phyloP scores from a whole-genome alignment of 257 asterid genomes.

The Fraxinus anomala region DNA sequence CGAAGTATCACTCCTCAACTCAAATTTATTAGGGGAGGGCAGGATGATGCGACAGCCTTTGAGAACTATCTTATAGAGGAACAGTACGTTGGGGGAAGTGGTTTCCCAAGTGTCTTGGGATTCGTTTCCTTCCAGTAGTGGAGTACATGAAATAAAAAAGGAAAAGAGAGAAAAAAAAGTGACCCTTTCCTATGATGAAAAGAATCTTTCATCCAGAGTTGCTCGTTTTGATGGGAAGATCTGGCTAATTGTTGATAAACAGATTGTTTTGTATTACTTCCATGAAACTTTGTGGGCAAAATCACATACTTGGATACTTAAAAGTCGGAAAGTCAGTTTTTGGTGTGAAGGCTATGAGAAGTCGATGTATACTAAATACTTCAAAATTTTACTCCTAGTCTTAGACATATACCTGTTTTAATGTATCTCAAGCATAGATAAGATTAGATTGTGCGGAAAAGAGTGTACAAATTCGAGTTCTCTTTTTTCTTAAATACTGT shows the following conservation, averaged over 20 bases:
- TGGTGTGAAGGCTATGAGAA: not conserved
- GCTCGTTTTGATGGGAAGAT: not conserved
- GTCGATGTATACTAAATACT: not conserved
- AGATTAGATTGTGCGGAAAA: not conserved
- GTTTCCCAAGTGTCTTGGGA: slow-evolving; percentile 83
- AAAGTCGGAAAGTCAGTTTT: not conserved
- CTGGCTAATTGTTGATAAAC: not conserved
- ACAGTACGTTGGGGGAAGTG: slow-evolving; percentile 83
- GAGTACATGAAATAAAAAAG: slow-evolving; percentile 49
- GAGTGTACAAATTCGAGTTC: not conserved
- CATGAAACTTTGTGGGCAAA: not conserved
- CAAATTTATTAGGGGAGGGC: slow-evolving; percentile 74
- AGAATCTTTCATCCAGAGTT: not conserved
- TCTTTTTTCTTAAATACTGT: not conserved
- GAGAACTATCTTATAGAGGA: slow-evolving; percentile 96
- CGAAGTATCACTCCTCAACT: slow-evolving; percentile 84
- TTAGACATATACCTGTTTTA: not conserved
- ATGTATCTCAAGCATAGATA: not conserved
- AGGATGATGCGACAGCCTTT: slow-evolving; percentile 79
- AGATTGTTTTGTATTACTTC: not conserved
- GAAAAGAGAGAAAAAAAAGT: not conserved
- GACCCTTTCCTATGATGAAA: not conserved
- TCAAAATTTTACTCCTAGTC: not conserved
- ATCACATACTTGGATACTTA: not conserved
- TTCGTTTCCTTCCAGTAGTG: slow-evolving; percentile 77